Evolutionary conservation across 2,329 filamentous ascomycete genomes (phyloP).

Genomic region (Metarhizium anisopliae): DNA sequence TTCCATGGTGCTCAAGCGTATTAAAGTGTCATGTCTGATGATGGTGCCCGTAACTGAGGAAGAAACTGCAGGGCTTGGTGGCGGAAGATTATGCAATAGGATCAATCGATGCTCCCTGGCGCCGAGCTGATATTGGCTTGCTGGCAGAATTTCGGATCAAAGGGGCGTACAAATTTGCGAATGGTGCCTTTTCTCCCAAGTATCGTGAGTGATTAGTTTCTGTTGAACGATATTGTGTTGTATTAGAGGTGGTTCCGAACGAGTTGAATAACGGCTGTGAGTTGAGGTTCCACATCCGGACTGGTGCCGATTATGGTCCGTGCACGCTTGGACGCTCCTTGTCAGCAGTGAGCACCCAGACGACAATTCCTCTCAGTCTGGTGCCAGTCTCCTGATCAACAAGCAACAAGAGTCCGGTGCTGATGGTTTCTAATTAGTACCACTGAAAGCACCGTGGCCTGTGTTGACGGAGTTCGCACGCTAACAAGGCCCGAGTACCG

Average conservation of each 20-base stretch:
- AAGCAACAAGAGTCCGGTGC: no score
- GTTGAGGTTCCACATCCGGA: no score
- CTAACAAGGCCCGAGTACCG: no score
- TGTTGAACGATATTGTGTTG: neutral
- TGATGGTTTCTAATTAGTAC: no score
- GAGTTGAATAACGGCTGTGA: neutral
- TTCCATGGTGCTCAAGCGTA: neutral
- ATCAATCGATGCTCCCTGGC: neutral
- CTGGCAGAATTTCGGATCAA: neutral
- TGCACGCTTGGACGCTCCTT: neutral
- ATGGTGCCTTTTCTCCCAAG: neutral
- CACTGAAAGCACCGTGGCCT: no score
- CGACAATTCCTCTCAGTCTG: neutral
- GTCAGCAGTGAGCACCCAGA: no score
- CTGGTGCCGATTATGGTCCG: neutral
- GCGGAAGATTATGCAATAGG: neutral
- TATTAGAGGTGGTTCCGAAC: neutral
- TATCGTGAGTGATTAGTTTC: neutral
- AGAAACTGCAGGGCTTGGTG: neutral
- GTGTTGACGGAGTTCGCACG: no score
- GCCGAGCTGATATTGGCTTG: neutral
- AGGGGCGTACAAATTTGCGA: neutral
- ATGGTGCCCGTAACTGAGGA: neutral
- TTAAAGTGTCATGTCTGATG: neutral
- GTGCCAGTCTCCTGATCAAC: no score